Conservation (phyloP, 163 green algal genomes). For the Chlorella variabilis region DNA sequence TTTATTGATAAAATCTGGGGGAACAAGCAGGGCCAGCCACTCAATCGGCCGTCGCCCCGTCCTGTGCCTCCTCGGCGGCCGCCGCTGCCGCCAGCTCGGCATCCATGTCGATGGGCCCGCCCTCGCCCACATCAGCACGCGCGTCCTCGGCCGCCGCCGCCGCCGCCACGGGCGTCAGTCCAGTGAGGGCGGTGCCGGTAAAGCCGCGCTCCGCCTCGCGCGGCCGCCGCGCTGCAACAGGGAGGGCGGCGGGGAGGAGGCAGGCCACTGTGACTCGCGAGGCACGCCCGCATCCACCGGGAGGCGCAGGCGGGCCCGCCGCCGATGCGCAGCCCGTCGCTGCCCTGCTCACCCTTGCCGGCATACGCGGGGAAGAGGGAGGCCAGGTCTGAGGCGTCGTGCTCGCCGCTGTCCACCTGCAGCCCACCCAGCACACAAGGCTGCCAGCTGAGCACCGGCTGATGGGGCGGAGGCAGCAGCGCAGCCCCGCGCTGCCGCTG, state of each 20-base stretch:
- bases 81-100: constrained; percentile 17
- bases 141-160: not conserved
- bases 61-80: constrained; percentile 4
- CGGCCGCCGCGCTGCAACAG: constrained; percentile 1
- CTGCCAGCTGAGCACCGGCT: no score
- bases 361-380: constrained; percentile 36
- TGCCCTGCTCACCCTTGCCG: constrained; percentile 1
- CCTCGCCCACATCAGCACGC: not conserved
- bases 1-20: no score
- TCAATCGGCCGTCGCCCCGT: no score
- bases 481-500: no score
- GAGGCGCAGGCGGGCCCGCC: no score
- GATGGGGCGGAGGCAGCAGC: no score
- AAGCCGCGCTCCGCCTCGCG: constrained; percentile 60
- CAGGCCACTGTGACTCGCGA: no score
- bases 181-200: constrained; percentile 60
- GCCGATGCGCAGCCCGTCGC: no score
- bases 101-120: constrained; percentile 33
- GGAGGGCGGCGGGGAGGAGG: not conserved
- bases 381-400: constrained; percentile 50
- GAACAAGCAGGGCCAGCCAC: no score
- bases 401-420: constrained; percentile 48
- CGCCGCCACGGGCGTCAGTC: not conserved
- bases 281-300: no score
- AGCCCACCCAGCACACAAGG: constrained; percentile 6